These are phyloP conservation scores for Scenedesmus sp. DNA, from an alignment of 163 green algal species.

Conservation along the genomic window DNA sequence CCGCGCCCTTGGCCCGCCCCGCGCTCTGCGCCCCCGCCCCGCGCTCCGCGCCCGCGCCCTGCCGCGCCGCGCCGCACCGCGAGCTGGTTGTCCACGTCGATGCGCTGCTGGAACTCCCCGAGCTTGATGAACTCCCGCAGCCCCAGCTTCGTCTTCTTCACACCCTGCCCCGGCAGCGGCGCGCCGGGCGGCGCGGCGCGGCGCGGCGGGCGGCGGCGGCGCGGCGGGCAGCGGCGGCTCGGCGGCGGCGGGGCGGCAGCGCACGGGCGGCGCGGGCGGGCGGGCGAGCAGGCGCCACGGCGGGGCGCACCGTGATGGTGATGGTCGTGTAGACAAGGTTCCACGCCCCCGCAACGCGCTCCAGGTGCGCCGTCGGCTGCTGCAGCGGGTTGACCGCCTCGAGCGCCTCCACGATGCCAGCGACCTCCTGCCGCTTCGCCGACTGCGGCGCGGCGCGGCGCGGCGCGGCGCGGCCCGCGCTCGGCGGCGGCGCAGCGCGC, in stretches of 20 bases:
- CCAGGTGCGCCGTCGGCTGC: slow-evolving; percentile 54
- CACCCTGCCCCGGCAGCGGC: slow-evolving; percentile 53
- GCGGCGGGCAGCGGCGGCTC: no score
- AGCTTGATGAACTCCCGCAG: slow-evolving; percentile 82
- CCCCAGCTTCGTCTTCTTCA: slow-evolving; percentile 82
- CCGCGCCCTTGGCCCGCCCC: not conserved
- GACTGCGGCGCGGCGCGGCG: no score
- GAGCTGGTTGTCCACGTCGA: slow-evolving; percentile 62
- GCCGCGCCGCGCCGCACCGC: slow-evolving; percentile 50
- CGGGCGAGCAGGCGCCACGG: no score
- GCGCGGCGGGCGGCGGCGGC: not conserved
- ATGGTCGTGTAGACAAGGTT: slow-evolving; percentile 84
- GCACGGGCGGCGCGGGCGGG: not conserved
- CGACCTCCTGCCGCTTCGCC: slow-evolving; percentile 59
- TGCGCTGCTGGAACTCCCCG: slow-evolving; percentile 75
- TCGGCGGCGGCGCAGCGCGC: no score
- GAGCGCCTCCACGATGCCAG: slow-evolving; percentile 54
- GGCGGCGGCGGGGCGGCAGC: not conserved
- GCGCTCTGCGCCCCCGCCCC: no score
- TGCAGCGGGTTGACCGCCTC: slow-evolving; percentile 63
- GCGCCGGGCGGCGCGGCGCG: no score
- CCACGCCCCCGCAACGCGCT: slow-evolving; percentile 70
- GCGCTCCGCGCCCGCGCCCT: not conserved
- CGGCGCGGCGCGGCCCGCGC: no score
- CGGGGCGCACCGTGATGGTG: slow-evolving; percentile 65